A percentile compares a stretch with the other conserved stretches of the same genome.
Conservation (phyloP, 768 basidiomycete genomes). For the Tulasnella sp. region DNA sequence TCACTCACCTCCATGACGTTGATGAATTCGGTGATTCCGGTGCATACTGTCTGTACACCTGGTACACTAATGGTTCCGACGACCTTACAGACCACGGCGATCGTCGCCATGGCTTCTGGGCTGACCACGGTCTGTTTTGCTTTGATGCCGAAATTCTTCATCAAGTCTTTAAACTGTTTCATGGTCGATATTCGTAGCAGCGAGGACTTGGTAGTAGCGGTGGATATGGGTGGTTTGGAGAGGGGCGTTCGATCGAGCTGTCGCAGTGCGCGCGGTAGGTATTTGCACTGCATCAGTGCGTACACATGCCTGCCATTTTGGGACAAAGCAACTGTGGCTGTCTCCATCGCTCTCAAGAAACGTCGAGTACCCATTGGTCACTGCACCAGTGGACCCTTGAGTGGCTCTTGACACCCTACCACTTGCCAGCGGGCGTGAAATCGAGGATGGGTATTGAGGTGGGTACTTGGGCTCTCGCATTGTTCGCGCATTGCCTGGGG, state of each 20-base stretch:
- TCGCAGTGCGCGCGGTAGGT: neutral
- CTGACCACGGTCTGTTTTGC: neutral
- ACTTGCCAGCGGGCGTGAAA: neutral
- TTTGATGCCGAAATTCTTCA: neutral
- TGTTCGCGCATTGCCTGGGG: too few relatives aligned
- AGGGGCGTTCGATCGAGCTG: neutral
- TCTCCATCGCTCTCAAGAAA: neutral
- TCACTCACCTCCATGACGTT: neutral
- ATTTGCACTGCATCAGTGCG: neutral
- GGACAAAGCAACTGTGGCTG: neutral
- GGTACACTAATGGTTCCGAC: neutral
- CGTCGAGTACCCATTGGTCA: neutral
- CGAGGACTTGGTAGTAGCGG: neutral
- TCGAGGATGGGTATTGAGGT: neutral
- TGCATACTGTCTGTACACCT: neutral
- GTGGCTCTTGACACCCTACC: neutral
- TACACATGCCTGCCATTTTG: neutral
- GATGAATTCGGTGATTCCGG: neutral
- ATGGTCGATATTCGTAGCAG: neutral
- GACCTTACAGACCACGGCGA: neutral
- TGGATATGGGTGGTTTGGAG: neutral
- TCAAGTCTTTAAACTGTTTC: neutral
- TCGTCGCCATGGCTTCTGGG: neutral
- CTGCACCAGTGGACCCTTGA: neutral
- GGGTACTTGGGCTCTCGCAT: neutral